Base-by-base conservation (phyloP, 257 asterid species). In the Jacaranda copaia region DNA sequence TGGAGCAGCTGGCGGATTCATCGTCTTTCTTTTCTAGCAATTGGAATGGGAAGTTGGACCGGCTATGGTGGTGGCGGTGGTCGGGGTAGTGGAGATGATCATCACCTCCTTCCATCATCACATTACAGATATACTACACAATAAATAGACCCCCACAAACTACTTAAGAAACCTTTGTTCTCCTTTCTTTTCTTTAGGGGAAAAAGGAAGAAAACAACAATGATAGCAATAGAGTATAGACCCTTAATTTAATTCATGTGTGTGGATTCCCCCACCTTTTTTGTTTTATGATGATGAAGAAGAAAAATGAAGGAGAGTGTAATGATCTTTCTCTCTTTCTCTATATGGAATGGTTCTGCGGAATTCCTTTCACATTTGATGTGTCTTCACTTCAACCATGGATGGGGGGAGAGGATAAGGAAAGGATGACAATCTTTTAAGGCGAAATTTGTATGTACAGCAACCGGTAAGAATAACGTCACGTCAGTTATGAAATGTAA, bases 61-160 rank as follows among this genome's bases (percentile, higher is more conserved):
- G 88, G 74, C 71, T 77, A 40, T 77, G 64, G 40, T 70, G 75
- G 43, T 77, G 85, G 59, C 55, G 85, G 59, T 56, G 79, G 76
- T 72, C 32, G 32, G 1, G 88, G 79, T 58, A 85, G 81, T 76
- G 89, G 80, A 83, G 88, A 80, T 89, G 87, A 86, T 89, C 88
- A 83, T 86, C 93, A 59, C 87, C 83, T 73, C 87, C 93, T 80
- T 89, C 95, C 96, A 88, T 91, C 86, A 84, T 88, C 87, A 79
- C 89, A 88, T 84, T 70, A 81, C 59, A 49, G 73, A 57, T 46
- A 63, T 46, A 63, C 19, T 53, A 19, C 15, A 36, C 51, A 36
- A 52, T 35, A 59, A 53, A 72, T 70, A 6, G 9, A 73, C 59
- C 77, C 69, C 68, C 69, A 73, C 70, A 73, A 58, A 59, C 45